Conservation (phyloP, 305 asterid genomes). For the Solanum hybrid region DNA sequence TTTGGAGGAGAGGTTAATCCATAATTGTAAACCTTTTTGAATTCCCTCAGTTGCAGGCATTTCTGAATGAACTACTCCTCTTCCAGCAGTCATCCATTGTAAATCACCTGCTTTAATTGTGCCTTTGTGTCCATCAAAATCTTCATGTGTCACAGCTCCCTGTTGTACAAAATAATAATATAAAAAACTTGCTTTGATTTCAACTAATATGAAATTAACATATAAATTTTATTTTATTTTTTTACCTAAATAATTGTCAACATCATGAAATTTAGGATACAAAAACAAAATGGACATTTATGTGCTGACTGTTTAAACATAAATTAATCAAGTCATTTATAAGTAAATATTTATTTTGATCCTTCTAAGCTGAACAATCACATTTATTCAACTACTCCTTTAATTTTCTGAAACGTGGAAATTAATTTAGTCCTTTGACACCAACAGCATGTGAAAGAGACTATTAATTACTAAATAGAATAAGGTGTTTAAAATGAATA, state of each 20-base stretch:
- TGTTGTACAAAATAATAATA: not conserved
- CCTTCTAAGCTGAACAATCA: not conserved
- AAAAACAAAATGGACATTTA: not conserved
- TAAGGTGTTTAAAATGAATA: no score
- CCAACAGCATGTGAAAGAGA: not conserved
- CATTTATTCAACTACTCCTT: not conserved
- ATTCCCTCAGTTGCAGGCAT: constrained; percentile 70
- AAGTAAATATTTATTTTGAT: not conserved
- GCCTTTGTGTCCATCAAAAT: constrained; percentile 73
- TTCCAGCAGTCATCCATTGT: constrained; percentile 96
- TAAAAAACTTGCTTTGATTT: not conserved
- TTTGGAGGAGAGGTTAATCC: constrained; percentile 69
- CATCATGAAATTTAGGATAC: not conserved
- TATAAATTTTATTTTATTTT: not conserved
- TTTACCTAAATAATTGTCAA: not conserved
- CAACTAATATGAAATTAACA: not conserved
- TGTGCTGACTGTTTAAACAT: not conserved
- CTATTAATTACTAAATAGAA: not conserved
- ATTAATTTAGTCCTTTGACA: not conserved
- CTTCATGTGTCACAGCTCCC: constrained; percentile 76
- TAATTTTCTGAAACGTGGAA: constrained; percentile 3
- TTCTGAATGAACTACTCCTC: constrained; percentile 89
- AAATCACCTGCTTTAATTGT: constrained; percentile 69
- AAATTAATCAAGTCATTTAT: not conserved
- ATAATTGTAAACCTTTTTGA: constrained; percentile 71